A percentile compares a stretch with the other conserved stretches of the same genome.
Evolutionary conservation across 495 filamentous ascomycete species (phyloP).

Genomic region (Penicillium soppii): DNA sequence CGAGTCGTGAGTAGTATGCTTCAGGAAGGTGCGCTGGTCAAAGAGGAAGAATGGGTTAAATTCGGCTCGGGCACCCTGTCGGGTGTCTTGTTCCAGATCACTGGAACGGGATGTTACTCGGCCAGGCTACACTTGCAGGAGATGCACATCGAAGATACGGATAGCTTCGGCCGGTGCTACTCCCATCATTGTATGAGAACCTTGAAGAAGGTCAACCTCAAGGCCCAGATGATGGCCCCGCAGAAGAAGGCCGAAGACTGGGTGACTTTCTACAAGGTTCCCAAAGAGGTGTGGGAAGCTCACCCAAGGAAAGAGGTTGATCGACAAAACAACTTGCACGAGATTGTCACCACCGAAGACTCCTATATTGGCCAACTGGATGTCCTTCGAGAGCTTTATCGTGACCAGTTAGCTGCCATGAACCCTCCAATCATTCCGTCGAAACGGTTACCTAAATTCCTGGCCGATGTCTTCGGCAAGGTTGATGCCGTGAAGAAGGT

Average conservation of each 20-base stretch:
- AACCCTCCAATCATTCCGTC: slow-evolving; percentile 80
- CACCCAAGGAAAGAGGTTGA: slow-evolving; percentile 84
- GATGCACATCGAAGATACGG: slow-evolving; percentile 70
- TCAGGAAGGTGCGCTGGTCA: slow-evolving; percentile 70
- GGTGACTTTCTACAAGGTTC: slow-evolving; percentile 86
- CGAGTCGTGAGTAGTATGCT: slow-evolving; percentile 82
- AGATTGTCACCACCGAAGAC: slow-evolving; percentile 94
- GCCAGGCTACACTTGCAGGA: slow-evolving; percentile 75
- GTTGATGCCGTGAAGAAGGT: slow-evolving; percentile 85
- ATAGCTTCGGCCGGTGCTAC: slow-evolving; percentile 76
- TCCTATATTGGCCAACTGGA: slow-evolving; percentile 84
- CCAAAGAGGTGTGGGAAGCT: slow-evolving; percentile 67
- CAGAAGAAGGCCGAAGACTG: slow-evolving; percentile 76
- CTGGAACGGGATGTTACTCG: slow-evolving; percentile 89
- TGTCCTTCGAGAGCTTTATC: slow-evolving; percentile 79
- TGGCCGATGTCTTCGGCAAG: slow-evolving; percentile 84
- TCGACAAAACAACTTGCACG: slow-evolving; percentile 91
- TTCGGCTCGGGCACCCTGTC: slow-evolving; percentile 73
- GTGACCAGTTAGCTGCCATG: slow-evolving; percentile 71
- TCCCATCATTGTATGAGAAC: slow-evolving; percentile 92
- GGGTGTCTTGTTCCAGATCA: slow-evolving; percentile 91
- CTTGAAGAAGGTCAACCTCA: slow-evolving; percentile 87
- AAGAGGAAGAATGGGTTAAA: slow-evolving; percentile 98
- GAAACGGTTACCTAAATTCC: slow-evolving; percentile 71
- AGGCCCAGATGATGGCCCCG: slow-evolving; percentile 65